Base-by-base conservation (phyloP, 768 basidiomycete genomes). In the Butyriboletus loyo region DNA sequence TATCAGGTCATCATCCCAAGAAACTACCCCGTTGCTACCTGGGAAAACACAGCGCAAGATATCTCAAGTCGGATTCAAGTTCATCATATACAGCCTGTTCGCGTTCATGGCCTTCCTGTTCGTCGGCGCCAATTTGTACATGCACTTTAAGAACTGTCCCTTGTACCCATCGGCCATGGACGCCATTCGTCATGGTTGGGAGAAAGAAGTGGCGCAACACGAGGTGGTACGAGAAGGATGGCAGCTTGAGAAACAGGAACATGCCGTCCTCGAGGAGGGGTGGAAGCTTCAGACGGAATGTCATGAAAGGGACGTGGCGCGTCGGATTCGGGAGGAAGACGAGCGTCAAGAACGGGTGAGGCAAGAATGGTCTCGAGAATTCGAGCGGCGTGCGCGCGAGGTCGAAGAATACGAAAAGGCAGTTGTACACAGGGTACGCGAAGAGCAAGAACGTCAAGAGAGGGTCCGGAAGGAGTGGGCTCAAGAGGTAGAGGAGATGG, bases 391-490 rank as follows among this genome's bases (percentile, higher is more conserved):
- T 13, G 4, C 4, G 21, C 49, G n/a, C 19, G 38, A 46, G 10
- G 24, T 1, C 3, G 31, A 50, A 27, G 56, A 55, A 24, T 51
- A 47, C 21, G 42, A 54, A 6, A 30, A 28, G 19, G 32, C 19
- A 9, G 49, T 53, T 8, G 54, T 15, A 5, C 54, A 35, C 10
- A 44, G 46, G 43, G n/a, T 19, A 4, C 47, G 4, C 2, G 49
- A 58, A 22, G 61, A 62, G n/a, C 30, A 19, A 32, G 64, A 62
- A 37, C 57, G 50, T 22, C 56, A 57, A 31, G 36, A 46, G 17
- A 25, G 7, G 4, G 43, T 52, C 27, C 35, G 44, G 5, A 10
- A n/a, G 30, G 34, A 43, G 27, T 62, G 60, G 60, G 49, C 3
- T 5, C 27, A 21, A 9, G 54, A 59, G 21, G 37, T n/a, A 4